Conservation (phyloP, 371 early-diverging fungal species). For the Mortierella sp. region DNA sequence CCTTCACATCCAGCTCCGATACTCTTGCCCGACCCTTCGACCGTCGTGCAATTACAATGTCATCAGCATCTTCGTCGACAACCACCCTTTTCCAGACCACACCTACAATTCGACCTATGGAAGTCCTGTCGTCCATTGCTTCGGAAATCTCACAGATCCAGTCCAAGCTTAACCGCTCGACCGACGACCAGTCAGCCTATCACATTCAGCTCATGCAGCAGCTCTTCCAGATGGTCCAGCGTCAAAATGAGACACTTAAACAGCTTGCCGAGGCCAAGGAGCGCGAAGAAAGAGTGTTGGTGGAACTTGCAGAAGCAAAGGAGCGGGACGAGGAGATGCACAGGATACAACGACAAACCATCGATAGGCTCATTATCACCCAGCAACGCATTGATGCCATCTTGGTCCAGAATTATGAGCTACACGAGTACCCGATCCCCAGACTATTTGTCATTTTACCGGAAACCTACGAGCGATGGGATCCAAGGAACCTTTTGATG, state of each 20-base stretch:
- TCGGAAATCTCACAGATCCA: neutral
- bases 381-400: neutral
- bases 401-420: conserved; percentile 1
- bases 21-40: neutral
- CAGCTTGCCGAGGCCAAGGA: neutral
- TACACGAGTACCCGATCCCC: neutral
- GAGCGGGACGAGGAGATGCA: neutral
- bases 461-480: neutral
- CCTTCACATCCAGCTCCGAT: neutral
- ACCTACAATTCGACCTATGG: neutral
- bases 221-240: neutral
- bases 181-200: neutral
- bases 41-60: neutral
- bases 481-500: neutral
- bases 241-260: neutral
- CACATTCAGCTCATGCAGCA: neutral
- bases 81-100: neutral
- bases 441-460: neutral
- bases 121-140: neutral
- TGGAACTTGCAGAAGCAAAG: neutral
- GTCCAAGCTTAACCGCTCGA: neutral
- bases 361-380: neutral
- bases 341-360: neutral
- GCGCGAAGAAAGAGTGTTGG: neutral
- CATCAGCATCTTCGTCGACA: neutral